A percentile compares a stretch with the other conserved stretches of the same genome.
phyloP scores from a whole-genome alignment of 768 basidiomycete genomes.

The Phanerochaete carnosa region DNA sequence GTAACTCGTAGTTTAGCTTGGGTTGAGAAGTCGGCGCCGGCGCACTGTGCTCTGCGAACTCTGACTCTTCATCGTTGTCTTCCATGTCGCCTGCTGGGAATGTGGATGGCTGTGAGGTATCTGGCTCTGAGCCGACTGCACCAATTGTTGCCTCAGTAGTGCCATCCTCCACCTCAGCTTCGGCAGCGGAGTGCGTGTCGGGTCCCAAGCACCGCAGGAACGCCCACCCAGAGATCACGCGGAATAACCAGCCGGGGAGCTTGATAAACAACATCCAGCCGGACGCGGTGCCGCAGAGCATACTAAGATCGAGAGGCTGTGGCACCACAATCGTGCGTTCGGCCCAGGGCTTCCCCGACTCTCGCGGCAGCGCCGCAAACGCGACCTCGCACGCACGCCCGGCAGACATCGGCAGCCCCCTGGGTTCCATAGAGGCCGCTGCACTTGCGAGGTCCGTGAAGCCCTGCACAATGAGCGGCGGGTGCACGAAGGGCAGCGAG shows the following conservation, averaged over 20 bases:
- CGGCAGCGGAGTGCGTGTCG: too few relatives aligned
- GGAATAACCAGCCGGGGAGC: too few relatives aligned
- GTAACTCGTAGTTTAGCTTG: background rate
- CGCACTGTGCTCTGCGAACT: background rate
- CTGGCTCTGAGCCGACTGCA: too few relatives aligned
- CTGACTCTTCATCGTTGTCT: background rate
- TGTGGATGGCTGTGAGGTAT: too few relatives aligned
- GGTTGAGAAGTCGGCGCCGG: background rate
- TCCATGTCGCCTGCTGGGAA: too few relatives aligned
- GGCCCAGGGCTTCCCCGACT: conserved; percentile 15
- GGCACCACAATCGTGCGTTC: conserved; percentile 17
- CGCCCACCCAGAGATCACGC: too few relatives aligned
- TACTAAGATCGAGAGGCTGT: background rate
- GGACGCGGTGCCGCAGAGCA: too few relatives aligned
- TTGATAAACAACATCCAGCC: too few relatives aligned
- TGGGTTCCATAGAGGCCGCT: conserved; percentile 7
- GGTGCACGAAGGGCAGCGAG: conserved; percentile 26
- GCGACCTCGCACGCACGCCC: conserved; percentile 5
- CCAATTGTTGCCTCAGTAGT: too few relatives aligned
- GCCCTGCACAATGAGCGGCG: conserved; percentile 23
- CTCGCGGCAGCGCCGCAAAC: conserved; percentile 15
- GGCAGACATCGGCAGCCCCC: background rate
- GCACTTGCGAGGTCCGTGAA: conserved; percentile 6
- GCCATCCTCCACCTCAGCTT: too few relatives aligned
- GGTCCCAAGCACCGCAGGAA: too few relatives aligned